Conservation (phyloP, 768 basidiomycete genomes). For the Collybia sp. region DNA sequence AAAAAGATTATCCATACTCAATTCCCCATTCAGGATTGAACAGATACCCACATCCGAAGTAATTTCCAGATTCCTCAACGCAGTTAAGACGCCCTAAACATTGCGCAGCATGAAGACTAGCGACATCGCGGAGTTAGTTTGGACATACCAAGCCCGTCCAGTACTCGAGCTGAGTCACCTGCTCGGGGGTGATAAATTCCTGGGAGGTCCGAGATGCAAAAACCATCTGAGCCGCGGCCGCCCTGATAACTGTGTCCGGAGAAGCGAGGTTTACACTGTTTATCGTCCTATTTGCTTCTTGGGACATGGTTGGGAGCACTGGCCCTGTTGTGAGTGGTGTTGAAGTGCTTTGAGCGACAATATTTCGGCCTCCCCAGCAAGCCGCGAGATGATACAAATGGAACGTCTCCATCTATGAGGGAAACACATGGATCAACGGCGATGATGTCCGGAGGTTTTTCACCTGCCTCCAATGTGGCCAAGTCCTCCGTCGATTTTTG, state of each 20-base stretch:
- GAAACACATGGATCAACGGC: not conserved
- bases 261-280: slow-evolving; percentile 13
- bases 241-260: slow-evolving; percentile 47
- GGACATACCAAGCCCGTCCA: slow-evolving; percentile 49
- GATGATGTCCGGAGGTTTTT: not conserved
- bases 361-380: slow-evolving; percentile 48
- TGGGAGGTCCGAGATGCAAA: slow-evolving; percentile 72
- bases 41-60: slow-evolving; percentile 41
- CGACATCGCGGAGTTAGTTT: slow-evolving; percentile 3
- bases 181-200: slow-evolving; percentile 71
- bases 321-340: slow-evolving; percentile 44
- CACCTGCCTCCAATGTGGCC: slow-evolving; percentile 57
- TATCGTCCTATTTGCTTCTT: slow-evolving; percentile 15
- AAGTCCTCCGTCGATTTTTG: slow-evolving; percentile 45
- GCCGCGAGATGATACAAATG: slow-evolving; percentile 77
- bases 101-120: slow-evolving; percentile 5
- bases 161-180: slow-evolving; percentile 53
- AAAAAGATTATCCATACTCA: slow-evolving; percentile 1
- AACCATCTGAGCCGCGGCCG: slow-evolving; percentile 79
- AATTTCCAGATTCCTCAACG: slow-evolving; percentile 44
- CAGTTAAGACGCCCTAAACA: slow-evolving; percentile 48
- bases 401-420: slow-evolving; percentile 75
- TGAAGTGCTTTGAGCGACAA: slow-evolving; percentile 14
- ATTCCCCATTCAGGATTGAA: no score
- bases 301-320: slow-evolving; percentile 31